Percentiles rank a stretch among this genome's conserved stretches.
Evolutionary conservation across 208 protist genomes (phyloP).

Genomic region (Endotrypanum monterogeii): DNA sequence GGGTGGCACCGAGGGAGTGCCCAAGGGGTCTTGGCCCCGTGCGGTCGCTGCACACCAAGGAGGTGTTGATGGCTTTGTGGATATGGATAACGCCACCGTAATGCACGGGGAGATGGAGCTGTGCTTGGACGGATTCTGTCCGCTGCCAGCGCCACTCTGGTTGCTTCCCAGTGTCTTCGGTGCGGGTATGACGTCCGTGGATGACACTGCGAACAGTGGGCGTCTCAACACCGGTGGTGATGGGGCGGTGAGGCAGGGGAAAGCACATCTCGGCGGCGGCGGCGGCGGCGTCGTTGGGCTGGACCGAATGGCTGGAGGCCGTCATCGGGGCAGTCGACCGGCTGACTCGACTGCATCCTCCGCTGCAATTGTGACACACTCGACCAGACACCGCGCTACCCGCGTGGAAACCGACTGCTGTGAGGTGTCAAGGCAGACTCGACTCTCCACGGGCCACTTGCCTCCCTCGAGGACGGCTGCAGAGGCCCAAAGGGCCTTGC

Average conservation of each 20-base stretch:
- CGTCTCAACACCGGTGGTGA: neutral
- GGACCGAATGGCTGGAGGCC: slow-evolving; percentile 2
- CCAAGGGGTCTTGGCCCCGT: neutral
- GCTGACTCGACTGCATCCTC: neutral
- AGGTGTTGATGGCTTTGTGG: neutral
- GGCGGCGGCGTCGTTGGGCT: neutral
- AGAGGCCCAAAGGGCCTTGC: neutral
- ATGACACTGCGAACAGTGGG: neutral
- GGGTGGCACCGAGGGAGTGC: slow-evolving; percentile 2
- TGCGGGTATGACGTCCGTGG: neutral
- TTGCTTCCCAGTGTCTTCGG: slow-evolving; percentile 32
- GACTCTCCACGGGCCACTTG: neutral
- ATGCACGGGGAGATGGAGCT: slow-evolving; percentile 28
- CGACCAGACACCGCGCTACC: neutral
- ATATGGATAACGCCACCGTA: slow-evolving; percentile 7
- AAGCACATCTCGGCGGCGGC: neutral
- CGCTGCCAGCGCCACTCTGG: slow-evolving; percentile 44
- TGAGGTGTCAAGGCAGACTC: slow-evolving; percentile 1
- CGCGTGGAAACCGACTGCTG: neutral
- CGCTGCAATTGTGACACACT: neutral
- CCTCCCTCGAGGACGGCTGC: neutral
- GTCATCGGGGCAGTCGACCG: neutral
- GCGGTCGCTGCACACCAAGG: too few relatives aligned
- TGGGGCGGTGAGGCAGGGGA: neutral
- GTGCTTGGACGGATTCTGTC: slow-evolving; percentile 26